Percentiles rank a stretch among this genome's conserved stretches.
These are phyloP conservation scores for Orobanche coerulescens DNA, from an alignment of 257 asterid species.

Conservation along the genomic window DNA sequence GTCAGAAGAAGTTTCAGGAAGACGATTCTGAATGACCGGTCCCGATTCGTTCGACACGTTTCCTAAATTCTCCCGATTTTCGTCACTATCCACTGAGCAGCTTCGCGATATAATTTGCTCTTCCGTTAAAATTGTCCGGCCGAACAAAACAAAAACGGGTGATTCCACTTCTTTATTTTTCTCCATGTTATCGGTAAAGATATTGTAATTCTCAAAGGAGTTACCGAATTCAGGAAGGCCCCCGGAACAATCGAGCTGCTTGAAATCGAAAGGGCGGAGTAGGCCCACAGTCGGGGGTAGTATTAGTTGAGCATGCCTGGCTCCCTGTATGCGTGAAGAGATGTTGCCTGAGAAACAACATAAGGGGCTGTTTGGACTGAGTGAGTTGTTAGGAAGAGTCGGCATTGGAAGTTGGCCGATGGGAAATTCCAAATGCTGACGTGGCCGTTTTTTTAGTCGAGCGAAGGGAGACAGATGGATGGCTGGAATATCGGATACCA, in stretches of 20 bases:
- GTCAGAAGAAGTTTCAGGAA: not conserved
- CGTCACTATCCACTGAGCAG: not conserved
- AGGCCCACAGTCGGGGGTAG: not conserved
- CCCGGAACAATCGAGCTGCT: not conserved
- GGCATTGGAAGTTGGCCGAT: not conserved
- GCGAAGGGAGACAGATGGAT: conserved; percentile 46
- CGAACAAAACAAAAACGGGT: not conserved
- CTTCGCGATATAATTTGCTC: not conserved
- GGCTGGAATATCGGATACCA: conserved; percentile 43
- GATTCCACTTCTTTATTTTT: not conserved
- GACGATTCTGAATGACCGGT: not conserved
- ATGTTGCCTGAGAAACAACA: not conserved
- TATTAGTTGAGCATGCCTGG: conserved; percentile 3
- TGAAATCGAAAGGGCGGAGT: not conserved
- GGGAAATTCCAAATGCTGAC: not conserved
- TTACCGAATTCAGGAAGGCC: not conserved
- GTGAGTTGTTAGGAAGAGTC: not conserved
- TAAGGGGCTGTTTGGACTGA: not conserved
- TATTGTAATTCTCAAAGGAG: no score
- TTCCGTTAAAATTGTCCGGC: not conserved
- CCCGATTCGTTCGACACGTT: not conserved
- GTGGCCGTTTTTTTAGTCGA: conserved; percentile 43
- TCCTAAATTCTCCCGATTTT: not conserved
- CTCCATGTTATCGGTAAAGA: not conserved
- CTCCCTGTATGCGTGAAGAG: conserved; percentile 2